Percentiles rank a stretch among this genome's conserved stretches.
phyloP scores from a whole-genome alignment of 495 filamentous ascomycete species.

The Clavariopsis aquatica region DNA sequence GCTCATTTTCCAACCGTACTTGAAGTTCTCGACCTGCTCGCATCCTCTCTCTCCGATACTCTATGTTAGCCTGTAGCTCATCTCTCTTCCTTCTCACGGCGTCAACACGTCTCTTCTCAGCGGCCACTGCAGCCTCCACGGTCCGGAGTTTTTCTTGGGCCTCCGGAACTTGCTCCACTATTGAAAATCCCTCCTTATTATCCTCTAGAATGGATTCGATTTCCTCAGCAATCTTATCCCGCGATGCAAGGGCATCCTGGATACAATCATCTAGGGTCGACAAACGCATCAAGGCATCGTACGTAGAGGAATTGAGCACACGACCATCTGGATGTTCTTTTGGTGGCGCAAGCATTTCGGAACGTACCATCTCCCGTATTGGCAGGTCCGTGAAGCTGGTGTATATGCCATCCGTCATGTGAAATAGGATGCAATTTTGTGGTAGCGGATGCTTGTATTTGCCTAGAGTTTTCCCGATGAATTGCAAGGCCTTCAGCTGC shows the following conservation, averaged over 20 bases:
- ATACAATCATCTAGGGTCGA: constrained; percentile 89
- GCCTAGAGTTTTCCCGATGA: constrained; percentile 74
- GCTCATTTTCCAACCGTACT: constrained; percentile 52
- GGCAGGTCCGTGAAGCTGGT: constrained; percentile 66
- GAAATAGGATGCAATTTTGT: constrained; percentile 81
- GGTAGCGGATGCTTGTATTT: constrained; percentile 76
- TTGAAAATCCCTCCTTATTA: constrained; percentile 49
- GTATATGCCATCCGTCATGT: constrained; percentile 87
- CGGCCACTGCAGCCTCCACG: constrained; percentile 60
- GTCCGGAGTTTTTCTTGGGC: constrained; percentile 64
- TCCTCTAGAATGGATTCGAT: constrained; percentile 71
- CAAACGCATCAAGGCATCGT: constrained; percentile 86
- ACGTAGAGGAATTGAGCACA: constrained; percentile 69
- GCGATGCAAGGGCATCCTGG: constrained; percentile 81
- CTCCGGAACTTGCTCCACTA: constrained; percentile 56
- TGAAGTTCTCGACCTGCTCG: constrained; percentile 60
- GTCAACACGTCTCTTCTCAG: constrained; percentile 66
- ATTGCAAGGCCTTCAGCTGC: constrained; percentile 71
- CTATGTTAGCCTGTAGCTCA: constrained; percentile 67
- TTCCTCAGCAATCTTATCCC: constrained; percentile 70
- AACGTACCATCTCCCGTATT: constrained; percentile 40
- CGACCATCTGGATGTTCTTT: constrained; percentile 49
- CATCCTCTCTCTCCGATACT: constrained; percentile 66
- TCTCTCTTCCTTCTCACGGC: constrained; percentile 57
- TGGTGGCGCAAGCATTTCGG: constrained; percentile 39